Base-by-base conservation (phyloP, 345 rosid species). In the Raphanus sativus region DNA sequence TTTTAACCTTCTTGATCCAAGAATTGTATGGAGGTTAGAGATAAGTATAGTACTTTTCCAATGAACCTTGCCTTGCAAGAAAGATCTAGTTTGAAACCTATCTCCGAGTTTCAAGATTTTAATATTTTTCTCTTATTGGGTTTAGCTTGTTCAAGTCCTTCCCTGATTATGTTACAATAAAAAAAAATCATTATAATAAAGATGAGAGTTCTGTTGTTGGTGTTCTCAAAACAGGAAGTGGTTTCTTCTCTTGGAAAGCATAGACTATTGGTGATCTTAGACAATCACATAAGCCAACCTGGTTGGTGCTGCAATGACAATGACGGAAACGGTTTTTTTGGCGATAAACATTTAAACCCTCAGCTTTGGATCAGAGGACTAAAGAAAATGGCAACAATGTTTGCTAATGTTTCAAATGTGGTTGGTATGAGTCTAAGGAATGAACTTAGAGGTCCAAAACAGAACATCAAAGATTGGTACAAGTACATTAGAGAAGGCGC, bases 361-460 rank as follows among this genome's bases (percentile, higher is more conserved):
- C 84, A 84, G 25, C 45, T 74, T 30, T 95, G 99, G 99, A 80
- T 92, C 77, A 75, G 65, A 1, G 97, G 99, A 21, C 71, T 95
- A 12, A 77, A 85, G 13, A 77, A 63, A 29, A 86, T 94, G 87
- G 97, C 98, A 21, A 82, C 87, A 67, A 62, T 91, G 59, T 92
- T 94, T 76, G 78, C 80, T 1, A 91, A 89, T 48, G 83, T 82
- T 32, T 5, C 87, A 70, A 84, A 91, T 65, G 92, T 90, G 5
- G 83, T 94, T 55, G 98, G 88, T 70, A 87, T 92, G 93, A 89
- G 98, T 86, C 33, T 94, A 70, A 88, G 98, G 69, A 94, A 94
- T 40, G 97, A 94, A 58, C 97, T 92, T 21, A 87, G 98, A 52
- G 98, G 98, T 61, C 84, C 89, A 8, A 87, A 70, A 71, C 97